phyloP scores from a whole-genome alignment of 164 flowering plant genomes.

The Annona squamosa region DNA sequence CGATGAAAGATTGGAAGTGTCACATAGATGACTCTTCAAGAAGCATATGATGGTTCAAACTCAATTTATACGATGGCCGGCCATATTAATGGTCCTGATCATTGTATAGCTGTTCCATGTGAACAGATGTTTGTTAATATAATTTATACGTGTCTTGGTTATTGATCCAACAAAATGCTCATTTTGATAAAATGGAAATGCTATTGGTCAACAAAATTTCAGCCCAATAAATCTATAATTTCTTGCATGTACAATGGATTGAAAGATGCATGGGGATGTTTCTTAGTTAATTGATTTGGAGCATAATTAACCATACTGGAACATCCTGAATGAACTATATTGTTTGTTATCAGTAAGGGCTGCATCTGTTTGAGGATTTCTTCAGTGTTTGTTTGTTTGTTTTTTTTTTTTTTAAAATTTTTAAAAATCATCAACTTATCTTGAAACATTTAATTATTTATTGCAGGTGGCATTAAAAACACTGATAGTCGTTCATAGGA shows the following conservation, averaged over 20 bases:
- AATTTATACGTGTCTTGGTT: not conserved
- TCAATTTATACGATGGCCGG: not conserved
- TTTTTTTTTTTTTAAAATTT: not conserved
- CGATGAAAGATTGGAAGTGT: not conserved
- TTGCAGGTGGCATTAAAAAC: slow-evolving; percentile 92
- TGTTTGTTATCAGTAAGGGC: not conserved
- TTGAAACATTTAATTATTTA: not conserved
- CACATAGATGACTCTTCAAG: not conserved
- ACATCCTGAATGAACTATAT: not conserved
- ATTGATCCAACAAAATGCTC: not conserved
- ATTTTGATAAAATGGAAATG: not conserved
- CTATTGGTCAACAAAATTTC: not conserved
- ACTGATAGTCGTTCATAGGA: slow-evolving; percentile 80
- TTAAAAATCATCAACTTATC: not conserved
- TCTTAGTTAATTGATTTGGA: not conserved
- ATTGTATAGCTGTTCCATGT: not conserved
- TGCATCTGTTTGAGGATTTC: not conserved
- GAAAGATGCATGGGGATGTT: too few relatives aligned
- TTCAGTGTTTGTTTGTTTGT: not conserved
- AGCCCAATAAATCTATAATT: not conserved
- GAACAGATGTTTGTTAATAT: not conserved
- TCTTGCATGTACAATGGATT: not conserved
- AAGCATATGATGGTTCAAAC: not conserved
- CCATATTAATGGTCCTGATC: not conserved
- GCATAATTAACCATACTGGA: not conserved